Evolutionary conservation across 257 asterid genomes (phyloP).

Genomic region (Perilla frutescens): DNA sequence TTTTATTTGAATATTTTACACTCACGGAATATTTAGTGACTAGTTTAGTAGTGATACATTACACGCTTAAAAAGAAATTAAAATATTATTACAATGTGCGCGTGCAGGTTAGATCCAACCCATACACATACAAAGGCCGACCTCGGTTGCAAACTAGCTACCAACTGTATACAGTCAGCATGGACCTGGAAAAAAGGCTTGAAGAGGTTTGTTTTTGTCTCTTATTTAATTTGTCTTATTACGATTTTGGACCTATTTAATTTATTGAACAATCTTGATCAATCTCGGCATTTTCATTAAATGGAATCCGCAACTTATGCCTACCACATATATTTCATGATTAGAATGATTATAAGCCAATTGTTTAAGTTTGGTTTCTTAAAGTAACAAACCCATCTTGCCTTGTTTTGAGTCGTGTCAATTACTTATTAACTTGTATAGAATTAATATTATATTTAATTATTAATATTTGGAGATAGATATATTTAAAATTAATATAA

Average conservation of each 20-base stretch:
- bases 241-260: background rate
- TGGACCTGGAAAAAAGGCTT: conserved; percentile 74
- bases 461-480: no score
- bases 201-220: conserved; percentile 51
- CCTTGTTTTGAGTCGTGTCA: no score
- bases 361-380: no score
- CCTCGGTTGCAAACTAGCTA: conserved; percentile 85
- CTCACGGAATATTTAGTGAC: background rate
- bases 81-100: background rate
- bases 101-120: conserved; percentile 74
- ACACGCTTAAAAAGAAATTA: no score
- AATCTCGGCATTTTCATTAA: background rate
- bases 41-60: background rate
- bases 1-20: background rate
- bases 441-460: no score
- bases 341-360: no score
- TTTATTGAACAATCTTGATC: background rate
- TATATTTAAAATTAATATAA: background rate
- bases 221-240: background rate
- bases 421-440: no score
- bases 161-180: conserved; percentile 64
- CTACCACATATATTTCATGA: background rate
- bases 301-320: background rate
- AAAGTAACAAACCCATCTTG: no score
- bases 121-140: conserved; percentile 86